Conservation (phyloP, 176 grass and related monocot species). For the Avena eriantha region DNA sequence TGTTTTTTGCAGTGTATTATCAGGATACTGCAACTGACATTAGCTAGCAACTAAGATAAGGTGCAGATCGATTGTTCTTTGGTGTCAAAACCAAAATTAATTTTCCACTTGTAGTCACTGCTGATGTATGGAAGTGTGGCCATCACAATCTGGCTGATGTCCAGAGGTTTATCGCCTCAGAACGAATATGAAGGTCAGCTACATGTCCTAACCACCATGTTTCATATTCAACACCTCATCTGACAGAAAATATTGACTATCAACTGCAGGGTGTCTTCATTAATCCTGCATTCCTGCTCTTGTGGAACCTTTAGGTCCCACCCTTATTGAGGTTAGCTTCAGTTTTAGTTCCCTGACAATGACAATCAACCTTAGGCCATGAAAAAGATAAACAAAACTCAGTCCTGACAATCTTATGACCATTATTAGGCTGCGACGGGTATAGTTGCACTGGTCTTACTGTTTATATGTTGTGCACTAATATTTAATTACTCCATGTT, state of each 20-base stretch:
- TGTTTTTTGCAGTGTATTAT: too few relatives aligned
- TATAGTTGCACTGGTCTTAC: too few relatives aligned
- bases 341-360: not conserved
- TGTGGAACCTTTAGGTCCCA: conserved; percentile 95
- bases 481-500: too few relatives aligned
- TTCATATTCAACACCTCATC: conserved; percentile 25
- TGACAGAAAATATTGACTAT: not conserved
- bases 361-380: not conserved
- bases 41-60: too few relatives aligned
- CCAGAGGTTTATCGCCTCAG: conserved; percentile 91
- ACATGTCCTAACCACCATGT: not conserved
- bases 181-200: conserved; percentile 75
- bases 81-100: too few relatives aligned
- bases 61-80: too few relatives aligned
- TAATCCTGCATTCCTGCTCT: conserved; percentile 74
- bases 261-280: conserved; percentile 87
- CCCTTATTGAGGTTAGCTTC: conserved; percentile 82
- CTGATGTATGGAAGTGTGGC: conserved; percentile 88
- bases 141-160: conserved; percentile 95
- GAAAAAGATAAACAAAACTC: not conserved
- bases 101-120: too few relatives aligned
- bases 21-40: too few relatives aligned
- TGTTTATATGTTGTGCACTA: too few relatives aligned
- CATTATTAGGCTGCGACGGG: conserved; percentile 69
- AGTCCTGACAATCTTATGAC: not conserved